Percentiles rank a stretch among this genome's conserved stretches.
Conservation (phyloP, 1,284 basidiomycete genomes). For the Trametes pubescens region DNA sequence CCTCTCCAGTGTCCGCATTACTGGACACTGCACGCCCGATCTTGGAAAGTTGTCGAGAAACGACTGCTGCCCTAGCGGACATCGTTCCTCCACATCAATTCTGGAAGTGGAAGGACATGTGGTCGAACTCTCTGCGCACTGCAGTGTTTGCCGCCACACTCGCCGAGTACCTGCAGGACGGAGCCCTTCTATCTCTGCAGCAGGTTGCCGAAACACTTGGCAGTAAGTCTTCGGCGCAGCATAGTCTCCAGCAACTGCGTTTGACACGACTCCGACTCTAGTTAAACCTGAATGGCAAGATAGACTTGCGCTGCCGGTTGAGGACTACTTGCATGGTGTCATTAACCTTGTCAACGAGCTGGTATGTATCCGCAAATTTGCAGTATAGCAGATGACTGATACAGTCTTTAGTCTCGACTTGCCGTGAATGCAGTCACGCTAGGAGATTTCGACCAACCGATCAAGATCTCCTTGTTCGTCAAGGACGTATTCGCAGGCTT, state of each 20-base stretch:
- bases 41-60: constrained; percentile 61
- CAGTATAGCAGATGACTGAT: constrained; percentile 4
- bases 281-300: constrained; percentile 78
- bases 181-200: constrained; percentile 66
- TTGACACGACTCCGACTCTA: constrained; percentile 41
- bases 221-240: constrained; percentile 56
- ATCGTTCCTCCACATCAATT: constrained; percentile 76
- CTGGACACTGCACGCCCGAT: constrained; percentile 63
- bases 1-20: constrained; percentile 61
- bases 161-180: constrained; percentile 68
- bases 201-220: constrained; percentile 65
- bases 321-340: constrained; percentile 88
- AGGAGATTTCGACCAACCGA: constrained; percentile 82
- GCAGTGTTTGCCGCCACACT: constrained; percentile 74
- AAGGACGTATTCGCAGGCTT: constrained; percentile 87
- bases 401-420: constrained; percentile 68
- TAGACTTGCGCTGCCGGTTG: constrained; percentile 69
- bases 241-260: not conserved
- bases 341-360: constrained; percentile 86
- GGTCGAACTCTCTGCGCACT: constrained; percentile 69
- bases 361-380: constrained; percentile 40
- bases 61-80: constrained; percentile 57
- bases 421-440: constrained; percentile 86
- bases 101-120: constrained; percentile 86
- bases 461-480: constrained; percentile 82